These are phyloP conservation scores for Voacanga thouarsii DNA, from an alignment of 257 asterid genomes.

Conservation along the genomic window DNA sequence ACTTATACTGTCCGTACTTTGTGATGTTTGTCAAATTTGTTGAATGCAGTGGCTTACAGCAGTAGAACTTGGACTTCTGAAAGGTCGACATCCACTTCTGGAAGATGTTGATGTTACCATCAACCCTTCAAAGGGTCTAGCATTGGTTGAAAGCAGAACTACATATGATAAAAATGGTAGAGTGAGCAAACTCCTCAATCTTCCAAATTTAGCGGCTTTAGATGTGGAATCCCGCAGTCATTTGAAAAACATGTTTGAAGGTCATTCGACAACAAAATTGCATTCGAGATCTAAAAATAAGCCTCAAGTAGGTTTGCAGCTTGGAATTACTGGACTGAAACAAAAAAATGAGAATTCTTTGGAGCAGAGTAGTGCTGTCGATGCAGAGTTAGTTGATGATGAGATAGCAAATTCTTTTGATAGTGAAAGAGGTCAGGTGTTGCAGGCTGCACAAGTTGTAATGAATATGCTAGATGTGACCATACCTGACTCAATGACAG, in stretches of 20 bases:
- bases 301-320: slow-evolving; percentile 20
- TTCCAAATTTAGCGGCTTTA: slow-evolving; percentile 28
- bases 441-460: slow-evolving; percentile 70
- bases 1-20: slow-evolving; percentile 8
- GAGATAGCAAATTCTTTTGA: slow-evolving; percentile 37
- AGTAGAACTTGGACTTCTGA: slow-evolving; percentile 94
- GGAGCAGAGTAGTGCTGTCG: slow-evolving; percentile 26
- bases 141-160: slow-evolving; percentile 35
- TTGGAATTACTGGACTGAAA: slow-evolving; percentile 20
- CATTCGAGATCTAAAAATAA: slow-evolving; percentile 34
- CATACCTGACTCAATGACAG: slow-evolving; percentile 64
- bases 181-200: slow-evolving; percentile 34
- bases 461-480: slow-evolving; percentile 82
- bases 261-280: slow-evolving; percentile 20
- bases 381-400: slow-evolving; percentile 33
- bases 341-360: slow-evolving; percentile 25
- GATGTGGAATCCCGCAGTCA: slow-evolving; percentile 31
- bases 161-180: slow-evolving; percentile 34
- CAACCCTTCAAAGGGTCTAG: slow-evolving; percentile 63
- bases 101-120: slow-evolving; percentile 73
- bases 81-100: slow-evolving; percentile 95
- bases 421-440: slow-evolving; percentile 57
- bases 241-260: slow-evolving; percentile 31
- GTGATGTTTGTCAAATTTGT: slow-evolving; percentile 22
- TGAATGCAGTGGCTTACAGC: slow-evolving; percentile 83